Evolutionary conservation across 345 rosid genomes (phyloP).

Genomic region (Anacardium occidentale): DNA sequence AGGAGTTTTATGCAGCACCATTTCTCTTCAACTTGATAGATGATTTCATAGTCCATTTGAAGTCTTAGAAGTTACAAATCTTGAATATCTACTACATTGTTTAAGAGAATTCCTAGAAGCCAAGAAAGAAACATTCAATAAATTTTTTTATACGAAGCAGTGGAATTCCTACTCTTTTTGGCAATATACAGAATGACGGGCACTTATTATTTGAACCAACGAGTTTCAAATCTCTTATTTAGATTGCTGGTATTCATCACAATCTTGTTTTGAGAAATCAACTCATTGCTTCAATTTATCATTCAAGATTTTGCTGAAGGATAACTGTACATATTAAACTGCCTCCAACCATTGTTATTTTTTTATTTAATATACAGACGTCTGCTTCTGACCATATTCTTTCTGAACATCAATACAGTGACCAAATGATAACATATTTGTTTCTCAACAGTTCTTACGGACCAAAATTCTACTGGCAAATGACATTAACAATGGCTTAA

Average conservation of each 20-base stretch:
- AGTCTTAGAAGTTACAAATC: neutral
- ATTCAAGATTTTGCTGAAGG: neutral
- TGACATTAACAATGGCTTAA: too few relatives aligned
- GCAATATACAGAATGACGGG: too few relatives aligned
- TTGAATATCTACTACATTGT: neutral
- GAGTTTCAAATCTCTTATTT: too few relatives aligned
- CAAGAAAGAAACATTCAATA: neutral
- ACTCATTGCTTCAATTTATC: neutral
- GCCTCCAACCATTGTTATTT: neutral
- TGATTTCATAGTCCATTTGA: neutral
- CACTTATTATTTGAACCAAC: too few relatives aligned
- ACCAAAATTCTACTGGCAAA: too few relatives aligned
- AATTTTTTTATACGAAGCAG: neutral
- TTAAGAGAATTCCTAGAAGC: neutral
- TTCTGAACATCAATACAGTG: neutral
- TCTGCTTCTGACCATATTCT: neutral
- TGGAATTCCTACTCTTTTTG: too few relatives aligned
- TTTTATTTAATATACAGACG: neutral
- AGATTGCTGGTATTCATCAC: neutral
- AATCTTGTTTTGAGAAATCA: neutral
- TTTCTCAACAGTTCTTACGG: too few relatives aligned
- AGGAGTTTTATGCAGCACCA: neutral
- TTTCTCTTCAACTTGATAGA: conserved; percentile 10
- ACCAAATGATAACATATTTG: neutral
- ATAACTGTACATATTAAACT: neutral